phyloP scores from a whole-genome alignment of 2,329 filamentous ascomycete species.

The Alternaria ethzedia region DNA sequence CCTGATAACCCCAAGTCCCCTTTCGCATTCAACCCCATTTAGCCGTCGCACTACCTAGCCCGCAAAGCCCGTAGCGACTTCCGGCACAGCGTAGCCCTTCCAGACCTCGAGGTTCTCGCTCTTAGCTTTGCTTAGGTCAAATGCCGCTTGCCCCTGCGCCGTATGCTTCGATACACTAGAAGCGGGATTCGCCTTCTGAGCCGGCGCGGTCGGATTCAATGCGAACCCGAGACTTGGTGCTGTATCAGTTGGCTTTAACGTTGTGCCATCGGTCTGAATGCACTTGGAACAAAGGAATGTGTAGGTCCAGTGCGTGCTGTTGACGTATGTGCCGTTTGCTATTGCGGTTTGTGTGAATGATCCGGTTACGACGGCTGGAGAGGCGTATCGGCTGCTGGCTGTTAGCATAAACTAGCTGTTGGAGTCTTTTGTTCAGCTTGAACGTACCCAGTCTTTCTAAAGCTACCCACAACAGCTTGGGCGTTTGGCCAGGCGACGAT shows the following conservation, averaged over 20 bases:
- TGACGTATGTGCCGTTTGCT: slow-evolving; percentile 59
- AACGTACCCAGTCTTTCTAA: background rate
- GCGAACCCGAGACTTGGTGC: slow-evolving; percentile 33
- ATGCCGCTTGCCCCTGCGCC: slow-evolving; percentile 24
- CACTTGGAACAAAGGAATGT: slow-evolving; percentile 59
- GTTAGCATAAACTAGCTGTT: background rate
- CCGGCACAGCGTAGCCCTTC: slow-evolving; percentile 29
- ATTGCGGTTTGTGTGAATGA: slow-evolving; percentile 50
- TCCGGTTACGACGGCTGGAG: background rate
- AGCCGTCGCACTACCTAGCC: slow-evolving; percentile 1
- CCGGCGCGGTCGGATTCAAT: slow-evolving; percentile 23
- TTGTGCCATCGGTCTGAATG: slow-evolving; percentile 37
- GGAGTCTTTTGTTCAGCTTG: no score
- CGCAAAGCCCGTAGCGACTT: background rate
- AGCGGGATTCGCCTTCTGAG: slow-evolving; percentile 21
- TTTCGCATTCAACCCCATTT: background rate
- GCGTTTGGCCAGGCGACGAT: background rate
- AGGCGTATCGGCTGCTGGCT: background rate
- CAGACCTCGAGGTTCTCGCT: slow-evolving; percentile 30
- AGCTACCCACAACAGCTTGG: background rate
- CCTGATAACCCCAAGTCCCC: background rate
- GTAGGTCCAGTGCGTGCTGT: slow-evolving; percentile 60
- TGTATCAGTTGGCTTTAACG: slow-evolving; percentile 30
- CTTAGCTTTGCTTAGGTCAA: slow-evolving; percentile 34
- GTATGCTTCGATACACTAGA: slow-evolving; percentile 28